Evolutionary conservation across 495 filamentous ascomycete genomes (phyloP), one percentile per base, ranked within the genome.

Genomic region (Pseudotulostoma volvatum): DNA sequence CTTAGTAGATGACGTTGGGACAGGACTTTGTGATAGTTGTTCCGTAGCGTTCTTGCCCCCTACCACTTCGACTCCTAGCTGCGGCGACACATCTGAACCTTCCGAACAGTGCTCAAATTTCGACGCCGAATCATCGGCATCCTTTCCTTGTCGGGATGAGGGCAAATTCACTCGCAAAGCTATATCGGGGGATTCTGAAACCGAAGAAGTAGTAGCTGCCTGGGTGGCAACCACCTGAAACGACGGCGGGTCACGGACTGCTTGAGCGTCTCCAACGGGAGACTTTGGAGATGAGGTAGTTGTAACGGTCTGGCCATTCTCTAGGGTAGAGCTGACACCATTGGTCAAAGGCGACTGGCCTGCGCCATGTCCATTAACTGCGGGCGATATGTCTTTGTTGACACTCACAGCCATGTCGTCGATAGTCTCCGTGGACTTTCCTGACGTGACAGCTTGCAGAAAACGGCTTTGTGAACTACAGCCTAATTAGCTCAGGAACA

Each of bases 211-310:
- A n/a, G n/a, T n/a, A n/a, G n/a, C n/a, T n/a, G n/a, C n/a, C n/a
- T n/a, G n/a, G n/a, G n/a, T n/a, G n/a, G n/a, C n/a, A n/a, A n/a
- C n/a, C n/a, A n/a, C 11, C 11, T 28, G 23, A 5, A 11, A 28
- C 11, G 23, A 28, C 11, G 23, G 11, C 5, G 5, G 11, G 5
- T 28, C 23, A 28, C 23, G 5, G 23, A 28, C 5, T 28, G 23
- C 5, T 11, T 28, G 23, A 5, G 5, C 11, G 23, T 11, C 11
- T 28, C 5, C 5, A 11, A 28, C 23, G 5, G 23, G 23, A 28
- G 60, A 61, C 34, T 64, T 60, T 1, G 59, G 54, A 23, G 54
- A 47, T 9, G 59, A 61, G 14, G 54, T 36, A n/a, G 57, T 42
- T 13, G 48, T 42, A 31, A 36, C 8, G 34, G 19, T 17, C 32